Evolutionary conservation across 495 filamentous ascomycete species (phyloP).

Genomic region (Podospora anserina): DNA sequence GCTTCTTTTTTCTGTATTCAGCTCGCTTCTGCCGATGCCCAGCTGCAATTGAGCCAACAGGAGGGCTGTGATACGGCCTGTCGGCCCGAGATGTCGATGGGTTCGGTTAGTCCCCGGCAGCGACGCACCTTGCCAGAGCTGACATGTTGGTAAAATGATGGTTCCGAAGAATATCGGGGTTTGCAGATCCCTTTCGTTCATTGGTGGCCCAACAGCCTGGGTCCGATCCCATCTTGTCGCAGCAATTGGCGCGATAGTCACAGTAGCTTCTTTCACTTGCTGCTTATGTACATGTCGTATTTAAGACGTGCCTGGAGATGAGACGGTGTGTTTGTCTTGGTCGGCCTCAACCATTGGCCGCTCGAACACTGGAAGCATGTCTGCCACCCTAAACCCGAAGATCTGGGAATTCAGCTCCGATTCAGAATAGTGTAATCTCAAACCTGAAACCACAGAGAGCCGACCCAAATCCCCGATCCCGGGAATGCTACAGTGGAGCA

Average conservation of each 20-base stretch:
- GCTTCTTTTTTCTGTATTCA: background rate
- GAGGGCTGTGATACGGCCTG: background rate
- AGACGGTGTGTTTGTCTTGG: too few relatives aligned
- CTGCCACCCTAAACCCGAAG: too few relatives aligned
- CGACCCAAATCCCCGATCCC: background rate
- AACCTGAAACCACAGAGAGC: background rate
- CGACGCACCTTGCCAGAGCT: background rate
- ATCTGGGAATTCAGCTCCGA: too few relatives aligned
- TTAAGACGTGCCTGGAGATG: background rate
- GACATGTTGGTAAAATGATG: background rate
- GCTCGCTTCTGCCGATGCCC: background rate
- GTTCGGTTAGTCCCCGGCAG: background rate
- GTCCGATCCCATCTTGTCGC: background rate
- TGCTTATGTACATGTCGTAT: background rate
- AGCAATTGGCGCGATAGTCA: background rate
- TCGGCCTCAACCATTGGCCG: too few relatives aligned
- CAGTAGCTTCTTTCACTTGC: background rate
- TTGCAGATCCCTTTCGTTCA: background rate
- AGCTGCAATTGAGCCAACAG: constrained; percentile 5
- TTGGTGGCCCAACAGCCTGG: background rate
- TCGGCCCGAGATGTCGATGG: constrained; percentile 1
- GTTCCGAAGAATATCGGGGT: background rate
- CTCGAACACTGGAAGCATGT: too few relatives aligned
- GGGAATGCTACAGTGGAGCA: background rate
- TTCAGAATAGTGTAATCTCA: too few relatives aligned